Conservation (phyloP, 169 alveolate species). For the Theileria equi region DNA sequence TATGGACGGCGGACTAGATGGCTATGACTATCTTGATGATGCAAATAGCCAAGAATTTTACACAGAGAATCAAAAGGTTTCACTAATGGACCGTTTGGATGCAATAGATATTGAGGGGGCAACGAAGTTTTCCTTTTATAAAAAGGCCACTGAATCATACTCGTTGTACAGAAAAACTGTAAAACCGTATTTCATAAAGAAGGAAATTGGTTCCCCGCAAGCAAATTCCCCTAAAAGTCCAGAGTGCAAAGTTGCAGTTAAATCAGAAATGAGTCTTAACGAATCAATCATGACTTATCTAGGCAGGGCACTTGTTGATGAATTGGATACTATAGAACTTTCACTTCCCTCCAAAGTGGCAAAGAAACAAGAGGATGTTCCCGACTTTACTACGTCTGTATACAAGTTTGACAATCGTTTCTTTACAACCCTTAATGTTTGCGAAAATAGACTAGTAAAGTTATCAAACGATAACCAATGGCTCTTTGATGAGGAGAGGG, state of each 20-base stretch:
- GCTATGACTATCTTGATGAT: too few relatives aligned
- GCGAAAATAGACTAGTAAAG: conserved; percentile 3
- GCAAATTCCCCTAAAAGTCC: too few relatives aligned
- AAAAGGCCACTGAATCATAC: background rate
- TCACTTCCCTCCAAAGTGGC: background rate
- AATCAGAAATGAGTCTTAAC: background rate
- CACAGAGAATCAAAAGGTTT: too few relatives aligned
- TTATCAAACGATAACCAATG: conserved; percentile 22
- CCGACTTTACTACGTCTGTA: conserved; percentile 9
- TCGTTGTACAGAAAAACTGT: background rate
- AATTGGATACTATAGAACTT: background rate
- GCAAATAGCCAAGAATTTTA: too few relatives aligned
- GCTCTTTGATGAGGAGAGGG: conserved; percentile 3
- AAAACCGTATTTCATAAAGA: background rate
- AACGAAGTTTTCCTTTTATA: conserved; percentile 39
- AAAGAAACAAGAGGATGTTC: background rate
- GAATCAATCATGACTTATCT: conserved; percentile 15
- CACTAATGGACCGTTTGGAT: conserved; percentile 26
- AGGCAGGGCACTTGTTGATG: background rate
- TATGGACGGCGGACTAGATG: background rate
- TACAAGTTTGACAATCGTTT: conserved; percentile 28
- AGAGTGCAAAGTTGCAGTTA: background rate
- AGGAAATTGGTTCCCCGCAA: too few relatives aligned
- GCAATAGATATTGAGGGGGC: conserved; percentile 34
- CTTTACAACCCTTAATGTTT: conserved; percentile 4